Conservation (phyloP, 345 rosid species). For the Gossypium thurberi region DNA sequence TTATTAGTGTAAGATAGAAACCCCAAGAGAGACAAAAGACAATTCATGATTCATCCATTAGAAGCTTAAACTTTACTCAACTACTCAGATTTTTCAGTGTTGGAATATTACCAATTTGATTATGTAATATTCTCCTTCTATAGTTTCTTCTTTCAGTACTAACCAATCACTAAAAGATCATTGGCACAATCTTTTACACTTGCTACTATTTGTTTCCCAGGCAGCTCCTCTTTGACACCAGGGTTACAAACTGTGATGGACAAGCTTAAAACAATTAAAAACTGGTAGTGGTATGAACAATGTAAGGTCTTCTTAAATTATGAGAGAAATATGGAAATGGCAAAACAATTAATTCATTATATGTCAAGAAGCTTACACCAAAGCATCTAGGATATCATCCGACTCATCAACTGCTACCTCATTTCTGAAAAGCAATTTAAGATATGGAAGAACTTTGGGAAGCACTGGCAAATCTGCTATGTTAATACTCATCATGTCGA, state of each 20-base stretch:
- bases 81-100: neutral
- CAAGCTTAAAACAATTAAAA: neutral
- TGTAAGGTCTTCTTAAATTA: neutral
- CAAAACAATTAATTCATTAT: neutral
- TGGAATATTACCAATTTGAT: neutral
- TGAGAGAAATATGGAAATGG: neutral
- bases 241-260: neutral
- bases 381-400: constrained; percentile 37
- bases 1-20: neutral
- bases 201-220: neutral
- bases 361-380: constrained; percentile 18
- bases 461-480: constrained; percentile 73
- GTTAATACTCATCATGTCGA: constrained; percentile 91
- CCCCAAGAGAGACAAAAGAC: constrained; percentile 7
- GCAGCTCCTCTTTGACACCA: neutral
- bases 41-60: neutral
- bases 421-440: constrained; percentile 68
- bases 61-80: neutral
- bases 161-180: too few species aligned
- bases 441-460: constrained; percentile 71
- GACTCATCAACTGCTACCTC: constrained; percentile 62
- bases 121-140: neutral
- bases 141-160: neutral
- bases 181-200: neutral
- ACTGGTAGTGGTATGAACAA: neutral